phyloP scores from a whole-genome alignment of 2,329 filamentous ascomycete genomes.

The Harringtonia aguacate region DNA sequence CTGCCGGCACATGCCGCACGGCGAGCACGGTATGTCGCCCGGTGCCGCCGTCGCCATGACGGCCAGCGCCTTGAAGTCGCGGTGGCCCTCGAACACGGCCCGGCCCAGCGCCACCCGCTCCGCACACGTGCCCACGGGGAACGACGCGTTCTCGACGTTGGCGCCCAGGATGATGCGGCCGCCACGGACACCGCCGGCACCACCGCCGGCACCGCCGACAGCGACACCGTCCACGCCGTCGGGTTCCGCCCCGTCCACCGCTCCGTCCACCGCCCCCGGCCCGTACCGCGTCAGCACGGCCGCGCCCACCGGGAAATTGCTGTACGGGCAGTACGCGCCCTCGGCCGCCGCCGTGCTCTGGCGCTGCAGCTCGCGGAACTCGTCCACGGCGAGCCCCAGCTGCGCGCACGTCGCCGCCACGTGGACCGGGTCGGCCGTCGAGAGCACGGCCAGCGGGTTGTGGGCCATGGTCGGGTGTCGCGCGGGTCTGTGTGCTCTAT shows the following conservation, averaged over 20 bases:
- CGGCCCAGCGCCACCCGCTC: conserved; percentile 82
- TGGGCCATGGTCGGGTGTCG: conserved; percentile 6
- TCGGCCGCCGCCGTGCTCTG: conserved; percentile 62
- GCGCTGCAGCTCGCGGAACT: conserved; percentile 54
- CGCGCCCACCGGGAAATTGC: conserved; percentile 81
- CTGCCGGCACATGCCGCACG: conserved; percentile 94
- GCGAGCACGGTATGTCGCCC: conserved; percentile 47
- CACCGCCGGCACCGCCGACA: no score
- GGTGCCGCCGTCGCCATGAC: conserved; percentile 66
- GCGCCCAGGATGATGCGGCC: conserved; percentile 52
- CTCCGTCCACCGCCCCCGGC: conserved; percentile 10
- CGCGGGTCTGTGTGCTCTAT: no score
- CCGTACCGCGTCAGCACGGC: conserved; percentile 50
- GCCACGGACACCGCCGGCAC: no score
- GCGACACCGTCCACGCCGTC: no score
- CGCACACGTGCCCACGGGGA: conserved; percentile 91
- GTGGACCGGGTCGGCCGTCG: conserved; percentile 13
- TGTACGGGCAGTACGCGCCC: conserved; percentile 86
- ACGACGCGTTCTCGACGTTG: conserved; percentile 88
- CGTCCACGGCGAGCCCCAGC: conserved; percentile 43
- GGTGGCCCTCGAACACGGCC: conserved; percentile 54
- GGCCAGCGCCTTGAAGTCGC: conserved; percentile 63
- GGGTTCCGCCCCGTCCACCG: conserved; percentile 3
- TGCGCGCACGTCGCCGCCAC: conserved; percentile 21
- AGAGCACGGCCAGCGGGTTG: conserved; percentile 12